Base-by-base conservation (phyloP, 148 eudicot genomes). In the Persicaria maculosa region DNA sequence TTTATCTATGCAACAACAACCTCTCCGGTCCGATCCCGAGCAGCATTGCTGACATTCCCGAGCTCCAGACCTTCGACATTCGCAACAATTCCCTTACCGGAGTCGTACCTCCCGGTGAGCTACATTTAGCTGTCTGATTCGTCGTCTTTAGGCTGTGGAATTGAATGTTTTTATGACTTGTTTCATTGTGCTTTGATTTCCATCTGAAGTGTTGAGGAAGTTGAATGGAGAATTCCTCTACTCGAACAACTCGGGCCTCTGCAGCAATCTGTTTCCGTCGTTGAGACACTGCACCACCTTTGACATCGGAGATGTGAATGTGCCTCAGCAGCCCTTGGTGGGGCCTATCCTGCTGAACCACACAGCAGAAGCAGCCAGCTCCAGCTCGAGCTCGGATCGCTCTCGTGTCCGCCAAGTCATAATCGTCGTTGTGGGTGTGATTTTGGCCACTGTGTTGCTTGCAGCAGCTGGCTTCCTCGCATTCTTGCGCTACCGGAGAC, bases 41-140 rank as follows among this genome's bases (percentile, higher is more conserved):
- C 15, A 75, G 68, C 64, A 68, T 92, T 64, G 86, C 89, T 64
- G 81, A 79, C 68, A 65, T 78, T 47, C 83, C 88, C 55, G 78
- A 58, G 8, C 83, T 96, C 48, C 81, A 84, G 53, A 68, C 74
- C 62, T 73, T 96, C 16, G 91, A 96, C 68, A 84, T 96, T 45
- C 85, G 80, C 55, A 96, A 86, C 84, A 96, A 96, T 73, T 80
- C 88, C 6, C 92, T 96, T 50, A 78, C 90, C 19, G 99, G 99
- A 25, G 77, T 77, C 9, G 84, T 92, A 46, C 94, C 99, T 43
- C 17, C 86, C 31, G 89, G 99, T 92, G 71, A 83, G 40, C 40
- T 31, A 1, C 20, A 12, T 15, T 2, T 54, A 4, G 3, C 5
- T 15, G 1, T 12, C 17, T 54, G 6, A 12, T 54, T 4, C 4